Evolutionary conservation across 23 red algal species (phyloP), one percentile per base, ranked within the genome.

Genomic region (Gracilaria vermiculophylla): DNA sequence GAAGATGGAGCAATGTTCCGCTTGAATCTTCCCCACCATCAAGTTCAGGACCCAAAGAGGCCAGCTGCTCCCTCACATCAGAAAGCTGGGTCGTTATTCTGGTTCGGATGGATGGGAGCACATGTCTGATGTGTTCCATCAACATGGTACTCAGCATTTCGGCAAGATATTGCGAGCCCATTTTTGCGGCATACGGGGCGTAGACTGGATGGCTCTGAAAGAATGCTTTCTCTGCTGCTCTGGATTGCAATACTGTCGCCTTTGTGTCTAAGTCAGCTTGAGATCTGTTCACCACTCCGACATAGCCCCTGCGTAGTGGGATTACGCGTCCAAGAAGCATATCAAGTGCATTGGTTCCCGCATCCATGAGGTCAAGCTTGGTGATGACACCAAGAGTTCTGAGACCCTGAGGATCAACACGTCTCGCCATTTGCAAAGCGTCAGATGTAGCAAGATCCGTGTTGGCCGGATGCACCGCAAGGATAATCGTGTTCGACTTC

Each of bases 311-410:
- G 65, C 91, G 86, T 12, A 99, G 76, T 1, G 93, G 92, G 31
- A 96, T 91, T 20, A 95, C 54, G 37, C 91, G 84, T 61, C 93
- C 90, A 20, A 72, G 86, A 7, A 99, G 93, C 97, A 95, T 94
- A 40, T 99, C 97, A 21, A 93, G 67, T 19, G 97, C 97, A 78
- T 99, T 94, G 15, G 97, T 99, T 48, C 97, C 97, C 11, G 88
- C 82, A 69, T 99, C 97, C 97, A 99, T 99, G 25, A 99, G 85
- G 69, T 99, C 97, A 14, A 99, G 89, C 52, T 99, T 99, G 6
- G 97, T 99, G 25, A 99, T 91, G 16, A 99, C 97, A 62, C 97
- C 97, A n/a, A 99, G 64, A 0, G 97, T 99, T 62, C 97, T 58
- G 15, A 76, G 62, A 20, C 97, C 97, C 13, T 95, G 81, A 2